Evolutionary conservation across 371 early-diverging fungal species (phyloP).

Genomic region (Mortierella sp.): DNA sequence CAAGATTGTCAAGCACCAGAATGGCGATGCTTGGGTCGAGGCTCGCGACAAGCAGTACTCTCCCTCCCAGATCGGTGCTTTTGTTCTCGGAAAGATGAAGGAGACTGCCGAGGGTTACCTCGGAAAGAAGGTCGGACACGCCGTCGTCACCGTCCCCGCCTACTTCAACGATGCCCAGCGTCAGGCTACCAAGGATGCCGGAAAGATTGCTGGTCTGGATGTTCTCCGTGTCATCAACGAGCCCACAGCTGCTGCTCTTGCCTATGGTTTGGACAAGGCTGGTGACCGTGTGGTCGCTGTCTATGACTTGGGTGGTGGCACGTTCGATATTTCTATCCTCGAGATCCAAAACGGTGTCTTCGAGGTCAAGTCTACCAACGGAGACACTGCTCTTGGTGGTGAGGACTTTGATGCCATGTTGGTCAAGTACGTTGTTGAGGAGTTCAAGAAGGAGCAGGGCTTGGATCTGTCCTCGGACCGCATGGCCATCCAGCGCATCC

Average conservation of each 20-base stretch:
- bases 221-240: constrained; percentile 99
- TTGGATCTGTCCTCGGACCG: constrained; percentile 85
- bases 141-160: constrained; percentile 94
- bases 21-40: constrained; percentile 99
- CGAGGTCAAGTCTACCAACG: constrained; percentile 98
- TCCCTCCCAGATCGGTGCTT: constrained; percentile 95
- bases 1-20: constrained; percentile 91
- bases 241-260: constrained; percentile 99
- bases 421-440: constrained; percentile 84
- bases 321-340: constrained; percentile 99
- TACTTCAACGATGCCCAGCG: constrained; percentile 98
- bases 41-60: constrained; percentile 93
- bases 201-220: constrained; percentile 96
- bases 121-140: constrained; percentile 88
- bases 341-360: constrained; percentile 99
- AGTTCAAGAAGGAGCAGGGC: constrained; percentile 89
- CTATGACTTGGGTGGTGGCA: constrained; percentile 99
- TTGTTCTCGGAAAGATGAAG: constrained; percentile 96
- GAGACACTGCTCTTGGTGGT: constrained; percentile 99
- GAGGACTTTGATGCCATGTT: constrained; percentile 98
- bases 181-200: constrained; percentile 99
- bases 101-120: constrained; percentile 94
- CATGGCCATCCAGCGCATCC: constrained; percentile 96
- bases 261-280: constrained; percentile 97
- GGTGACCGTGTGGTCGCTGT: constrained; percentile 94